phyloP scores from a whole-genome alignment of 805 yeast genomes.

The Hanseniaspora mollemarum region DNA sequence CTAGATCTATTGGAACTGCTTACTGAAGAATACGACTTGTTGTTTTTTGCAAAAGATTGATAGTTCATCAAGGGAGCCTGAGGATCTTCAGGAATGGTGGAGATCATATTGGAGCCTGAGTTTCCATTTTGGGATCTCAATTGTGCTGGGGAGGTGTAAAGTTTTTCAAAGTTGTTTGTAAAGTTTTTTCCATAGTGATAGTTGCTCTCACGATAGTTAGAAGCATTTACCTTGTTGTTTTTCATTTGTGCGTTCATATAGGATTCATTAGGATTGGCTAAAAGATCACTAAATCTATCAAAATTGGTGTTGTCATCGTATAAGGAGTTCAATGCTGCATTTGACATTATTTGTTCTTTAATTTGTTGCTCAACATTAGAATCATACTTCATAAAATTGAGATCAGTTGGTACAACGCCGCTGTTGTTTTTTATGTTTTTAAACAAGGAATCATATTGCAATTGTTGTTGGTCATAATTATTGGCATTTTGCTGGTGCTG shows the following conservation, averaged over 20 bases:
- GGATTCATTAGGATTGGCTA: conserved; percentile 3
- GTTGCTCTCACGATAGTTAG: background rate
- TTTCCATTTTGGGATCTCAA: background rate
- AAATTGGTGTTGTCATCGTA: conserved; percentile 13
- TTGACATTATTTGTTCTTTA: conserved; percentile 11
- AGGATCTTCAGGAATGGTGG: conserved; percentile 9
- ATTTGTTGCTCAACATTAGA: conserved; percentile 12
- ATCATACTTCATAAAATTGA: conserved; percentile 2
- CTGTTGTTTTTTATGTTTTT: conserved; percentile 1
- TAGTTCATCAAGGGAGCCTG: background rate
- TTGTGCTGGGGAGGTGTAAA: conserved; percentile 9
- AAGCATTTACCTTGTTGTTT: background rate
- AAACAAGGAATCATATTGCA: background rate
- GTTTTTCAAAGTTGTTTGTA: background rate
- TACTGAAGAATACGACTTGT: background rate
- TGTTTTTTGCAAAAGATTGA: background rate
- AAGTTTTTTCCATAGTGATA: background rate
- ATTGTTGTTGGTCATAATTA: background rate
- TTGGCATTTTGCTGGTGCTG: background rate
- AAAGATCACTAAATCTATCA: conserved; percentile 6
- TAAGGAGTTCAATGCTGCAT: conserved; percentile 14
- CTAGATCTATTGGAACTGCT: background rate
- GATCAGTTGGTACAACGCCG: background rate
- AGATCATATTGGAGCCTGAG: background rate
- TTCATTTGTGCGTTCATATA: conserved; percentile 6